Evolutionary conservation across 2,329 filamentous ascomycete genomes (phyloP).

Genomic region (Cladophialophora yegresii): DNA sequence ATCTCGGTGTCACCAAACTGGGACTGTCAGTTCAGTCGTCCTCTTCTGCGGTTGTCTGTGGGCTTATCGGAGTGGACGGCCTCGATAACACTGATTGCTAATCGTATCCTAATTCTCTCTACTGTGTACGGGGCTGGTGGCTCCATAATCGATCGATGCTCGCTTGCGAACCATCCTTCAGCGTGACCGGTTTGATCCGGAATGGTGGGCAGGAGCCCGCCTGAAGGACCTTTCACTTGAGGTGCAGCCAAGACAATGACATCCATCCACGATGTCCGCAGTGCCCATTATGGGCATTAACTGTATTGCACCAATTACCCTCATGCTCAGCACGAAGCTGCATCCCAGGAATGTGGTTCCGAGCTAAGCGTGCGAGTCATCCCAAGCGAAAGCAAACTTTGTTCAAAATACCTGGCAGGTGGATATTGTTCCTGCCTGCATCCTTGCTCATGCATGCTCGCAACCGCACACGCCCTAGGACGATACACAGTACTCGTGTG

Average conservation of each 20-base stretch:
- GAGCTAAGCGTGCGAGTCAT: conserved; percentile 3
- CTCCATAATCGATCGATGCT: background rate
- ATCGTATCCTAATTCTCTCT: background rate
- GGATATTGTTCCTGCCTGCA: background rate
- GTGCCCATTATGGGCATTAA: no score
- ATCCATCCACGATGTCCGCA: background rate
- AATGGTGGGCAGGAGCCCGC: background rate
- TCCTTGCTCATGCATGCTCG: background rate
- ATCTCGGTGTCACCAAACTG: background rate
- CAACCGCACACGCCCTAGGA: background rate
- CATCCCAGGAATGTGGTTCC: conserved; percentile 6
- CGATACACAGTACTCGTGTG: background rate
- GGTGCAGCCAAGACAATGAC: background rate
- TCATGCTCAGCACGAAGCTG: background rate
- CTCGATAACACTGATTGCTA: background rate
- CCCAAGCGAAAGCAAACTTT: conserved; percentile 9
- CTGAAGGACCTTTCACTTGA: background rate
- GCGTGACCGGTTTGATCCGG: background rate
- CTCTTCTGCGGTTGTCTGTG: background rate
- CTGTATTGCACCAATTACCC: no score
- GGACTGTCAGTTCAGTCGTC: background rate
- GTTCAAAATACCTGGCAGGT: background rate
- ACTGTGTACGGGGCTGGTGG: no score
- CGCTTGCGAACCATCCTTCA: background rate
- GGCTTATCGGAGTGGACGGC: background rate